These are phyloP conservation scores for Dioscorea zingiberensis DNA, from an alignment of 106 monocot genomes.

Conservation along the genomic window DNA sequence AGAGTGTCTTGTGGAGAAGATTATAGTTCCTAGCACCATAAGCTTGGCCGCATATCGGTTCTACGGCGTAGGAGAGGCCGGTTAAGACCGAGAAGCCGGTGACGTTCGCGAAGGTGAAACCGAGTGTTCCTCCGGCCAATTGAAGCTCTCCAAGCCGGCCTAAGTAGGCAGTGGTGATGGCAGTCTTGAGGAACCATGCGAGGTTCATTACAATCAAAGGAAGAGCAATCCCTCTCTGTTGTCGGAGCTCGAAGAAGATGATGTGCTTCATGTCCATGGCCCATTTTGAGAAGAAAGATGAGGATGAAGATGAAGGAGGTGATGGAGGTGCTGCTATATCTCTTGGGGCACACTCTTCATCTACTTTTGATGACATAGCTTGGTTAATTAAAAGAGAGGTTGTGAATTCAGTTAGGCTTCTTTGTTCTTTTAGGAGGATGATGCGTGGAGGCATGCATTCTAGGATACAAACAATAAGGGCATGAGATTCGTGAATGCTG, in stretches of 20 bases:
- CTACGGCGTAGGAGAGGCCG: conserved; percentile 32
- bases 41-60: conserved; percentile 60
- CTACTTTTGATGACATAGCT: background rate
- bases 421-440: background rate
- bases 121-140: conserved; percentile 53
- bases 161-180: conserved; percentile 41
- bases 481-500: background rate
- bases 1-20: conserved; percentile 68
- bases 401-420: background rate
- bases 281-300: background rate
- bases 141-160: conserved; percentile 39
- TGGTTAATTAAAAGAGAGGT: background rate
- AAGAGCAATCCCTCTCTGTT: conserved; percentile 12
- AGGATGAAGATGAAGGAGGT: background rate
- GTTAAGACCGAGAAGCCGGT: conserved; percentile 53
- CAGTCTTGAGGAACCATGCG: conserved; percentile 37
- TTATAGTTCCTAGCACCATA: conserved; percentile 62
- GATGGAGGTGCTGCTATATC: background rate
- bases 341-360: background rate
- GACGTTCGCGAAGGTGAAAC: conserved; percentile 68
- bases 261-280: background rate
- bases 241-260: conserved; percentile 18
- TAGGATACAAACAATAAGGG: background rate
- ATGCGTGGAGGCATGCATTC: background rate
- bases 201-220: conserved; percentile 32